Evolutionary conservation across 1,284 basidiomycete species (phyloP), one percentile per base, ranked within the genome.

Genomic region (Schizophyllum commune): DNA sequence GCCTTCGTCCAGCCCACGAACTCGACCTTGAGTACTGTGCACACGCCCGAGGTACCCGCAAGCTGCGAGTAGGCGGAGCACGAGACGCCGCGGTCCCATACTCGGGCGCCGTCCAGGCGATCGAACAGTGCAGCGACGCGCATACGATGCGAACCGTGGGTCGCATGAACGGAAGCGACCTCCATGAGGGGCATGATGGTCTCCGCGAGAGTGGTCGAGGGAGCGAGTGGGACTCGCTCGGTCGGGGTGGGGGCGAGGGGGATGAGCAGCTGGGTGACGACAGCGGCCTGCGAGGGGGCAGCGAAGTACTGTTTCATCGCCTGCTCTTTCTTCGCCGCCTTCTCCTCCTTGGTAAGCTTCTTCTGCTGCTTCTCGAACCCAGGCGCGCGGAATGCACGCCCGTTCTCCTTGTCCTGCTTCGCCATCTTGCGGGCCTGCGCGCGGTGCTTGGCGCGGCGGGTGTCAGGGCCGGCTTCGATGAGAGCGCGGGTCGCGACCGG

Each of bases 221-320:
- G 68, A 15, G 79, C 71, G 59, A 90, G 77, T 1, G 88, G 88
- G n/a, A 83, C 71, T 21, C 84, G 83, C 3, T 79, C 71, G 0
- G 84, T 83, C 4, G 87, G 84, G 4, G 86, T 87, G 0, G 89
- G 88, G 0, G 85, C 86, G 60, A 92, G 81, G 60, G 89, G 89
- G 55, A 92, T 80, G 61, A 89, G 79, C 56, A 92, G 80, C 65
- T 79, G 78, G 3, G 89, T 89, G 9, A 81, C 84, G 11, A 86
- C 80, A n/a, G 74, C 68, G 20, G 81, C 71, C 20, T 69, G 63
- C 20, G 67, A 56, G 21, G 76, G 70, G 17, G 72, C 63, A 7
- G 74, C 71, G 71, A 91, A 89, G 72, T 89, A 91, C 64, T 78
- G 75, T 52, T 88, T 80, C 32, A 88, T 69, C n/a, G 60, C 34